Conservation (phyloP, 2,329 filamentous ascomycete genomes). For the Dothidotthia symphoricarpi region DNA sequence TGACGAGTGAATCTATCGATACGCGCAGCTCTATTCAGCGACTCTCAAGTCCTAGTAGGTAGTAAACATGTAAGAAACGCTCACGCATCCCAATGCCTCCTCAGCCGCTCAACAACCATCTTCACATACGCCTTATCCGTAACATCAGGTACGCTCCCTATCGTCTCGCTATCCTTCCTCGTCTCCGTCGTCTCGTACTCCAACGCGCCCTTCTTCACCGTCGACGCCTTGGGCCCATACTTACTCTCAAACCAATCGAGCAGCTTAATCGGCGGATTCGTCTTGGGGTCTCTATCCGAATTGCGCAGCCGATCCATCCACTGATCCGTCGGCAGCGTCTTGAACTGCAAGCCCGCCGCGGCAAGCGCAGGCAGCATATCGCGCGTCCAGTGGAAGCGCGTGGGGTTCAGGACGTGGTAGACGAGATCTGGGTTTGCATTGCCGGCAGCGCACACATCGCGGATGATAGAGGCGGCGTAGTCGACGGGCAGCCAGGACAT, state of each 20-base stretch:
- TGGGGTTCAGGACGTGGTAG: slow-evolving; percentile 55
- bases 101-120: slow-evolving; percentile 17
- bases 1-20: no score
- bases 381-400: slow-evolving; percentile 52
- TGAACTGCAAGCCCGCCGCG: slow-evolving; percentile 42
- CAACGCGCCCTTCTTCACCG: slow-evolving; percentile 11
- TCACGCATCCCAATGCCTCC: slow-evolving; percentile 10
- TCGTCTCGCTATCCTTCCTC: slow-evolving; percentile 11
- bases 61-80: no score
- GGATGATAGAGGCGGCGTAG: slow-evolving; percentile 40
- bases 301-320: slow-evolving; percentile 28
- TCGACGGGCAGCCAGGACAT: slow-evolving; percentile 49
- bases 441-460: slow-evolving; percentile 10
- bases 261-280: slow-evolving; percentile 32
- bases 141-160: slow-evolving; percentile 13
- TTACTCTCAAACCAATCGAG: slow-evolving; percentile 32
- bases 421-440: slow-evolving; percentile 32
- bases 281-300: slow-evolving; percentile 20
- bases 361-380: slow-evolving; percentile 54
- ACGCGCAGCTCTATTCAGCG: not conserved
- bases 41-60: no score
- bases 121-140: slow-evolving; percentile 13
- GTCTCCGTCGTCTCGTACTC: slow-evolving; percentile 17
- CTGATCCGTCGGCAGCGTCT: slow-evolving; percentile 18
- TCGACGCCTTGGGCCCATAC: slow-evolving; percentile 15